Evolutionary conservation across 2,329 filamentous ascomycete genomes (phyloP), one percentile per base, ranked within the genome.

Genomic region (Colletotrichum camelliae): DNA sequence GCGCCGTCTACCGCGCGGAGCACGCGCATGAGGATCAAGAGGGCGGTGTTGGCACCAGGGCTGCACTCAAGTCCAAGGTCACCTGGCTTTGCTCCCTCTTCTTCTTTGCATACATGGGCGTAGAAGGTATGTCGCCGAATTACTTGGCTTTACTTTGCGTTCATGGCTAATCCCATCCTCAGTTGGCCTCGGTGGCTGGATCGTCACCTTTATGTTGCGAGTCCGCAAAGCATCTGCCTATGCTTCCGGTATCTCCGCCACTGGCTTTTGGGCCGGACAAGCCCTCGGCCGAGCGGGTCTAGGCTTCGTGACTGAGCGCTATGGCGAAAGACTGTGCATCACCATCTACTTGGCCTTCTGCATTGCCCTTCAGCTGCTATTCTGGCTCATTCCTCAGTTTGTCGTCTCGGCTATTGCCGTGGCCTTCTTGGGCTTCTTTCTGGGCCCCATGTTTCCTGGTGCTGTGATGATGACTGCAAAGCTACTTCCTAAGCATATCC

Each of bases 211-310:
- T 82, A 96, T 96, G 93, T 91, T 95, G 7, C 89, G 90, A 15
- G 92, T 95, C 12, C 90, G 94, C 16, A 85, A 92, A 7, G 94
- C 91, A 1, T 88, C 85, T 3, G 84, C 90, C 0, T 95, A 95
- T 79, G 90, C 91, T 0, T 92, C 92, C n/a, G 94, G 94, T 31
- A 93, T 95, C 83, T 92, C 91, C 0, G 92, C 91, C 0, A 94
- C 94, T 0, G 94, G 94, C 0, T 96, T 95, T 84, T 96, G 94
- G 94, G 89, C 94, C n/a, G 94, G 94, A 1, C 90, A 95, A 80
- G 94, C 94, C 0, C 83, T 93, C 0, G 94, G 94, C 0, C 87
- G 94, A 2, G 86, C 95, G 1, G 82, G 89, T 0, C 84, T 96
- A 5, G 93, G 93, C 0, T 95, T 96, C 77, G 88, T 95, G 1